A percentile compares a stretch with the other conserved stretches of the same genome.
These are phyloP conservation scores for Fusarium euwallaceae DNA, from an alignment of 2,329 filamentous ascomycete species.

Conservation along the genomic window DNA sequence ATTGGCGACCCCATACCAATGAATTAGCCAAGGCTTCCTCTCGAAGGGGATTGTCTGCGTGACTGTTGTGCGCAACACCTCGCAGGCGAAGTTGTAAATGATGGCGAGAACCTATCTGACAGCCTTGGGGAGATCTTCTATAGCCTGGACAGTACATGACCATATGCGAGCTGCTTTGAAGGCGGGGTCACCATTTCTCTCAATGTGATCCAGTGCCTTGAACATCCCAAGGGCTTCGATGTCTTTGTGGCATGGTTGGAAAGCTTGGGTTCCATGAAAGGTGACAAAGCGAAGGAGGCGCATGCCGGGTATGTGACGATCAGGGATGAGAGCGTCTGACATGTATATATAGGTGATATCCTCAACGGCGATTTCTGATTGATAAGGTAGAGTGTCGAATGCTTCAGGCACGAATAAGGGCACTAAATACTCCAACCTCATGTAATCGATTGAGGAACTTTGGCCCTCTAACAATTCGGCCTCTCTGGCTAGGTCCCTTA, in stretches of 20 bases:
- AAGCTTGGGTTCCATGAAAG: constrained; percentile 44
- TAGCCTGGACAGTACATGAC: constrained; percentile 49
- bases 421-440: background rate
- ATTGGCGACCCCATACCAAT: constrained; percentile 47
- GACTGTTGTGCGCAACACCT: constrained; percentile 41
- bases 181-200: constrained; percentile 39
- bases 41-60: constrained; percentile 36
- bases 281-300: constrained; percentile 47
- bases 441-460: background rate
- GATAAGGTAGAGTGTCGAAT: background rate
- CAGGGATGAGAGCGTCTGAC: constrained; percentile 37
- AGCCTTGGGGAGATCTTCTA: constrained; percentile 41
- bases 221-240: constrained; percentile 41
- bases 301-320: constrained; percentile 37
- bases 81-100: constrained; percentile 49
- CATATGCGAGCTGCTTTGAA: constrained; percentile 49
- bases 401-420: background rate
- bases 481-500: constrained; percentile 11
- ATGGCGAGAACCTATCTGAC: constrained; percentile 50
- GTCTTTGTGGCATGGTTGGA: constrained; percentile 47
- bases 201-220: constrained; percentile 34
- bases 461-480: background rate
- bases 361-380: constrained; percentile 37
- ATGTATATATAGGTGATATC: constrained; percentile 44
- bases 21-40: constrained; percentile 48